Percentiles rank a stretch among this genome's conserved stretches.
Evolutionary conservation across 2,329 filamentous ascomycete genomes (phyloP).

Genomic region (Fusarium xyrophilum): DNA sequence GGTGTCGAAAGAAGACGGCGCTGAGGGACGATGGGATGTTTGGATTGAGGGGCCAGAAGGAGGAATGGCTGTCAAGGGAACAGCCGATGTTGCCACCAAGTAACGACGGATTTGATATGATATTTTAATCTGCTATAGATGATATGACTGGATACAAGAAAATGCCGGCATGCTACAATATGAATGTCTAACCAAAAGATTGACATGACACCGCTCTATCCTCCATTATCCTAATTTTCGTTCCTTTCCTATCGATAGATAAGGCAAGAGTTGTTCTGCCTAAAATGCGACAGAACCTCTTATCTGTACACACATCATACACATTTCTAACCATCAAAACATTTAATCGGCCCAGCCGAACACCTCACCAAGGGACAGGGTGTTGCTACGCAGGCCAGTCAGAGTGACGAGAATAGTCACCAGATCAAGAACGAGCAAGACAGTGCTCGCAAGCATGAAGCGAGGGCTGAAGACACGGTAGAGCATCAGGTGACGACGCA

Average conservation of each 20-base stretch:
- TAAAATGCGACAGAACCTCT: background rate
- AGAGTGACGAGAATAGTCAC: constrained; percentile 75
- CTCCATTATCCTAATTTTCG: constrained; percentile 3
- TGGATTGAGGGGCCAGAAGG: constrained; percentile 58
- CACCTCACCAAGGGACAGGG: constrained; percentile 79
- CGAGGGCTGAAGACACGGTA: constrained; percentile 92
- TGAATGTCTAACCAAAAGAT: constrained; percentile 12
- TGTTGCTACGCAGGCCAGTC: constrained; percentile 76
- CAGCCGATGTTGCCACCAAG: constrained; percentile 38
- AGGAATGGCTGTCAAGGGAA: constrained; percentile 69
- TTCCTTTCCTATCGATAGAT: background rate
- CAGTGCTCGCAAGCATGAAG: constrained; percentile 81
- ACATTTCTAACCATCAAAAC: background rate
- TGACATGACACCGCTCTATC: constrained; percentile 6
- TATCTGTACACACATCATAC: constrained; percentile 26
- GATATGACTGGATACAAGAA: constrained; percentile 14
- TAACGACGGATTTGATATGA: background rate
- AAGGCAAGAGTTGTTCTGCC: constrained; percentile 1
- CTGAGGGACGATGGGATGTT: constrained; percentile 49
- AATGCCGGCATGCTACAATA: constrained; percentile 22
- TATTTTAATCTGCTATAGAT: background rate
- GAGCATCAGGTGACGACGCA: constrained; percentile 93
- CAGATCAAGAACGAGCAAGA: constrained; percentile 79
- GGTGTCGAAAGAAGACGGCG: constrained; percentile 43
- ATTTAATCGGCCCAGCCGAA: constrained; percentile 77